Evolutionary conservation across 2,329 filamentous ascomycete species (phyloP).

Genomic region (Fusarium duplospermum): DNA sequence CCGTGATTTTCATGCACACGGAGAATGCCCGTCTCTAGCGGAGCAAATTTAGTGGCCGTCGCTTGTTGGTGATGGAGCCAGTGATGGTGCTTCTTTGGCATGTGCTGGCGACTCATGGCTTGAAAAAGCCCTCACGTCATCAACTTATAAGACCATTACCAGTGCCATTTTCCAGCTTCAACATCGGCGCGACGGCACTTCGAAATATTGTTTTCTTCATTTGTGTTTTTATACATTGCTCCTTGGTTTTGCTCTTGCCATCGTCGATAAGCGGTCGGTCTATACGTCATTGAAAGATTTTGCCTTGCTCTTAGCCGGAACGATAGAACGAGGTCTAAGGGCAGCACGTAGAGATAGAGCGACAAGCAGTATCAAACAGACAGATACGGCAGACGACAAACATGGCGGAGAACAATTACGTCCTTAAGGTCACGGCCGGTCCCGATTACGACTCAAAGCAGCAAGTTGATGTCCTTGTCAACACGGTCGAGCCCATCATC

Average conservation of each 20-base stretch:
- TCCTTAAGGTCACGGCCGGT: slow-evolving; percentile 85
- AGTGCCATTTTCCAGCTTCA: slow-evolving; percentile 7
- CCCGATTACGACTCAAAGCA: slow-evolving; percentile 77
- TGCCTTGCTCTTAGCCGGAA: not conserved
- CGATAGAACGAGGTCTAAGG: slow-evolving; percentile 3
- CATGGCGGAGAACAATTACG: slow-evolving; percentile 76
- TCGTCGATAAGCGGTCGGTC: not conserved
- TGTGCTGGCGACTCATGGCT: slow-evolving; percentile 2
- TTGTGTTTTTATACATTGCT: not conserved
- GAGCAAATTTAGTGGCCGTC: slow-evolving; percentile 15
- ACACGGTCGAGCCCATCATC: slow-evolving; percentile 69
- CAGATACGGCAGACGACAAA: not conserved
- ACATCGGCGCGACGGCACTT: not conserved
- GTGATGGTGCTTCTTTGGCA: slow-evolving; percentile 10
- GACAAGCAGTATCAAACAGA: not conserved
- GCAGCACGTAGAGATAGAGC: not conserved
- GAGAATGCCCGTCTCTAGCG: not conserved
- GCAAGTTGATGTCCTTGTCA: slow-evolving; percentile 82
- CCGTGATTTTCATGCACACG: not conserved
- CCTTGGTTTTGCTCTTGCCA: not conserved
- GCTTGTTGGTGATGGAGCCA: slow-evolving; percentile 18
- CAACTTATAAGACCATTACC: slow-evolving; percentile 12
- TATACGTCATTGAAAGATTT: slow-evolving; percentile 27
- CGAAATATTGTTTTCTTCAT: not conserved
- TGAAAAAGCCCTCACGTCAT: slow-evolving; percentile 43